Evolutionary conservation across 2,329 filamentous ascomycete genomes (phyloP), one percentile per base, ranked within the genome.

Genomic region (Colletotrichum chrysophilum): DNA sequence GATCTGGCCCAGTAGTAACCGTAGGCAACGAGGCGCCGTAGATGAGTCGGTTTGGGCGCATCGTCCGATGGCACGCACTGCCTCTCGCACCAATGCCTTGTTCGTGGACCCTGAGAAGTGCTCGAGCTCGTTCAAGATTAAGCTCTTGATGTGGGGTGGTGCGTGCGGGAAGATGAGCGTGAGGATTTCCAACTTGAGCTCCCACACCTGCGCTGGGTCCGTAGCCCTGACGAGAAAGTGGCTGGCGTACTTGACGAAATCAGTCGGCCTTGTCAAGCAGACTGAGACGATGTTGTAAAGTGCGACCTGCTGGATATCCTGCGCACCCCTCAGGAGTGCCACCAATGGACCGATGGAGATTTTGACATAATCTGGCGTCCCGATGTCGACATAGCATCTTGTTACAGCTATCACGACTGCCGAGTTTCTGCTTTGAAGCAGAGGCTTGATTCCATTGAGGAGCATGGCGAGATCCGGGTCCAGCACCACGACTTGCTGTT

Each of bases 271-370:
- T 32, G 89, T 87, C 13, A 98, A 88, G 80, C 95, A 97, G 60
- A 99, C 94, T n/a, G 95, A 94, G 13, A 98, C 96, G 75, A 98
- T 96, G 82, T 98, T 98, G 88, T 96, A 96, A 21, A 99, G 90
- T 2, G 95, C 96, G 52, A 98, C 91, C 81, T 97, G 93, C 82
- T 98, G 94, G 67, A 98, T 95, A 82, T 98, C 96, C 75, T 94
- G 92, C 0, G 96, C 93, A 14, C 95, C 93, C 72, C 97, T 92
- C 73, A 99, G 88, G 36, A 99, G 90, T 18, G 96, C 95, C 24
- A 98, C 90, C 30, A 99, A 87, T 1, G 97, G 96, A 0, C 96
- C 96, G 72, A 98, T 91, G 8, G 95, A 93, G 26, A 90, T 87
- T 78, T 92, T 90, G 32, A 97, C 89, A 82, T 98, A 95, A 56